Evolutionary conservation across 352 stramenopile species (phyloP), one percentile per base, ranked within the genome.

Genomic region (Globisporangium orthogonon): DNA sequence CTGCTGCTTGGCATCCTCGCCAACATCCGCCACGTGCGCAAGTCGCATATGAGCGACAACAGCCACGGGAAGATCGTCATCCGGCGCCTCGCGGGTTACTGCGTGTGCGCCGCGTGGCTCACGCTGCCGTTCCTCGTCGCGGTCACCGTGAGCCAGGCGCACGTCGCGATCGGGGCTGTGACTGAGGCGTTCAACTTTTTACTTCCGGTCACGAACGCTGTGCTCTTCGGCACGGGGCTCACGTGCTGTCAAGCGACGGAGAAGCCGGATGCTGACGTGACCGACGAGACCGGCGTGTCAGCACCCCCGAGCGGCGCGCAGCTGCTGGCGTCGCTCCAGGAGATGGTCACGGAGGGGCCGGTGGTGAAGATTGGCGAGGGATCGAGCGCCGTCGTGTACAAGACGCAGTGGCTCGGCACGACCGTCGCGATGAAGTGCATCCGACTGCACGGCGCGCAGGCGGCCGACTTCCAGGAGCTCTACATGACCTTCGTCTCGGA

Each of bases 391-490:
- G 65, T 86, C 39, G 76, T 89, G 44, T 89, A 83, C 63, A 78
- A 77, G 52, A 79, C 67, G 1, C 73, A 87, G 53, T 89, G 76
- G 76, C 67, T 89, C 15, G 79, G 76, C n/a, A 89, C 86, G 45
- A 86, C 76, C 0, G 76, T 87, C 14, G 79, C 79, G n/a, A 77
- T 89, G 50, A 89, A 89, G 59, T 87, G 76, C 59, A 74, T 89
- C 31, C 73, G 75, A 1, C 60, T 89, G 0, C 69, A 79, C 18
- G 69, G 69, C 45, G 57, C 61, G 2, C 74, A 86, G 58, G 71
- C 60, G 35, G 65, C 54, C 13, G 67, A 83, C 37, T 56, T 63
- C 31, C 50, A 63, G 50, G 71, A 86, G 13, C 58, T 89, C 41
- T 89, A 89, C 61, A 76, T 80, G 71, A 89, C 79, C 5, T 75